Conservation (phyloP, 192 early-diverging fungal genomes). For the Glomus cerebriforme region DNA sequence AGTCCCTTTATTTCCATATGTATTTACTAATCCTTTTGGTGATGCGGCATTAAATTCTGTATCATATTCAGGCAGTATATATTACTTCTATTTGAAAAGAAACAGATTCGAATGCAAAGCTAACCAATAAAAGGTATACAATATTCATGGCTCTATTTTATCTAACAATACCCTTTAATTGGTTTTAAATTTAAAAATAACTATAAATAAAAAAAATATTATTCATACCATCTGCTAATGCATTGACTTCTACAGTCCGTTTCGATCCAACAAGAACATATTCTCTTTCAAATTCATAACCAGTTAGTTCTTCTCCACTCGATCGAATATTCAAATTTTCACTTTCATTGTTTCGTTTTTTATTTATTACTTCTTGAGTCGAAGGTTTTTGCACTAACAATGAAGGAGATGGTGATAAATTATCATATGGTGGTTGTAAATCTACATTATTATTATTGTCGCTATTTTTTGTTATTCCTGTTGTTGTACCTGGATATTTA, state of each 20-base stretch:
- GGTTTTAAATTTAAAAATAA: not conserved
- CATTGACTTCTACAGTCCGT: constrained; percentile 71
- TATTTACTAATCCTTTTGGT: constrained; percentile 16
- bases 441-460: constrained; percentile 6
- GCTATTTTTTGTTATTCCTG: constrained; percentile 1
- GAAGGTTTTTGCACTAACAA: constrained; percentile 25
- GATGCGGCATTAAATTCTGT: constrained; percentile 39
- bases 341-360: constrained; percentile 30
- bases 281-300: constrained; percentile 62
- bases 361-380: not conserved
- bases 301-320: constrained; percentile 21
- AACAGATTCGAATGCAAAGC: not conserved
- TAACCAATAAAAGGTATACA: not conserved
- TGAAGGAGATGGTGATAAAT: constrained; percentile 27
- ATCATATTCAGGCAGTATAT: not conserved
- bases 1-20: not conserved
- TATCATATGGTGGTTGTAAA: constrained; percentile 22
- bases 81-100: not conserved
- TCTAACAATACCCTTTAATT: not conserved
- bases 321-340: constrained; percentile 28
- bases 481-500: not conserved
- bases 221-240: constrained; percentile 68
- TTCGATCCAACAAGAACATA: constrained; percentile 74
- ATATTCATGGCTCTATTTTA: not conserved
- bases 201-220: not conserved